Evolutionary conservation across 805 yeast species (phyloP).

Genomic region (Scheffersomyces lignosus): DNA sequence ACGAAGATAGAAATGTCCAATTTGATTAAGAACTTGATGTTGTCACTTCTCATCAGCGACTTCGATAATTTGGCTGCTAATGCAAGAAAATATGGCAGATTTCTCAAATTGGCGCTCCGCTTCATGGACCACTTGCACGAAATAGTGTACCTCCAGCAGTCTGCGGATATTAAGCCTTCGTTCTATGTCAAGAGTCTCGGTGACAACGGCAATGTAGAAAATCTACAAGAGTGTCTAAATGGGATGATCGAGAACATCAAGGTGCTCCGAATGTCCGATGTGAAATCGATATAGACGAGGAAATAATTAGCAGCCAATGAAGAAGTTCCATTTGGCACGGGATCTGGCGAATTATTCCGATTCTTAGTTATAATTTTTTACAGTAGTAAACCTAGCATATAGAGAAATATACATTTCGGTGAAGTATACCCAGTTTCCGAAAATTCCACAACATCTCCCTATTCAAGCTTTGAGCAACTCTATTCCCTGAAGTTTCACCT

Average conservation of each 20-base stretch:
- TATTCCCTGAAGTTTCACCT: too few relatives aligned
- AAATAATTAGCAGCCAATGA: too few relatives aligned
- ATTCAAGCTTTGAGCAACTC: too few relatives aligned
- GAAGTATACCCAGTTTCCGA: too few relatives aligned
- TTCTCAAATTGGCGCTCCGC: constrained; percentile 19
- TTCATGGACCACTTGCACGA: constrained; percentile 37
- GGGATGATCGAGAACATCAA: constrained; percentile 18
- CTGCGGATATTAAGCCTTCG: constrained; percentile 22
- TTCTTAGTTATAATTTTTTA: not conserved
- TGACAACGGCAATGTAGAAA: constrained; percentile 10
- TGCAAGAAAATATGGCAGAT: constrained; percentile 26
- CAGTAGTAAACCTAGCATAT: not conserved
- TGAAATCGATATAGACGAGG: too few relatives aligned
- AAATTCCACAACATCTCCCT: too few relatives aligned
- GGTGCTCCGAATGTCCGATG: not conserved
- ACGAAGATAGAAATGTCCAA: constrained; percentile 28
- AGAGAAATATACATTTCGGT: too few relatives aligned
- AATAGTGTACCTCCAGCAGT: constrained; percentile 19
- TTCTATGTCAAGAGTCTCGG: constrained; percentile 20
- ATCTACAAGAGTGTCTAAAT: constrained; percentile 24
- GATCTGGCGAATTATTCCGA: not conserved
- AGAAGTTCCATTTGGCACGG: not conserved
- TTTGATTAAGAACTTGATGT: constrained; percentile 33
- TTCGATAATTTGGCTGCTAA: constrained; percentile 27
- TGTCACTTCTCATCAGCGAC: constrained; percentile 32